Evolutionary conservation across 352 stramenopile species (phyloP).

Genomic region (Phytophthora colocasiae): DNA sequence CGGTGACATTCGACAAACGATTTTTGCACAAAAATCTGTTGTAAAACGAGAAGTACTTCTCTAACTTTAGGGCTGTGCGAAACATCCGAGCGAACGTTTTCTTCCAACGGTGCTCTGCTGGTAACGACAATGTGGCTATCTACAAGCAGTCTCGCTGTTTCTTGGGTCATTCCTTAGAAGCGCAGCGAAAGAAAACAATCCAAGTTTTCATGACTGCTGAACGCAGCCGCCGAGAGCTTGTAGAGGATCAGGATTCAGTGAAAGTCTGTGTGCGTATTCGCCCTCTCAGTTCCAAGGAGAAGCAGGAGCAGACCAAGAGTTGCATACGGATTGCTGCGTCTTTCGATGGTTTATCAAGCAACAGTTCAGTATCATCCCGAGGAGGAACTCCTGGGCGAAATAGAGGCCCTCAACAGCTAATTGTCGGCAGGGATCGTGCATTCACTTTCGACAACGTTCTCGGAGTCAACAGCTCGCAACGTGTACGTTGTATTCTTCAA

Average conservation of each 20-base stretch:
- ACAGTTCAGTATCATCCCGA: constrained; percentile 15
- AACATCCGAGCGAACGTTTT: constrained; percentile 23
- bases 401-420: constrained; percentile 61
- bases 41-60: background rate
- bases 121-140: constrained; percentile 34
- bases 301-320: constrained; percentile 75
- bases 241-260: constrained; percentile 64
- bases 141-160: constrained; percentile 8
- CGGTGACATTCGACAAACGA: background rate
- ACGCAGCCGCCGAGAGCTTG: constrained; percentile 29
- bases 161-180: constrained; percentile 13
- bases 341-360: constrained; percentile 50
- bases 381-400: constrained; percentile 1
- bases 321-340: constrained; percentile 71
- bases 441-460: constrained; percentile 94
- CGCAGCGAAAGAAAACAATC: background rate
- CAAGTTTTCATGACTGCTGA: constrained; percentile 28
- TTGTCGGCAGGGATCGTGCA: constrained; percentile 83
- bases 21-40: too few species aligned
- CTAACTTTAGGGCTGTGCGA: constrained; percentile 26
- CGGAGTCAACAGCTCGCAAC: constrained; percentile 72
- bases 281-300: constrained; percentile 69
- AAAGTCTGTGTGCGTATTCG: constrained; percentile 83
- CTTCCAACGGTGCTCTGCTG: constrained; percentile 13
- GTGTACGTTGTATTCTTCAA: constrained; percentile 33